These are phyloP conservation scores for Aureobasidium sp. DNA, from an alignment of 2,329 filamentous ascomycete genomes.

Conservation along the genomic window DNA sequence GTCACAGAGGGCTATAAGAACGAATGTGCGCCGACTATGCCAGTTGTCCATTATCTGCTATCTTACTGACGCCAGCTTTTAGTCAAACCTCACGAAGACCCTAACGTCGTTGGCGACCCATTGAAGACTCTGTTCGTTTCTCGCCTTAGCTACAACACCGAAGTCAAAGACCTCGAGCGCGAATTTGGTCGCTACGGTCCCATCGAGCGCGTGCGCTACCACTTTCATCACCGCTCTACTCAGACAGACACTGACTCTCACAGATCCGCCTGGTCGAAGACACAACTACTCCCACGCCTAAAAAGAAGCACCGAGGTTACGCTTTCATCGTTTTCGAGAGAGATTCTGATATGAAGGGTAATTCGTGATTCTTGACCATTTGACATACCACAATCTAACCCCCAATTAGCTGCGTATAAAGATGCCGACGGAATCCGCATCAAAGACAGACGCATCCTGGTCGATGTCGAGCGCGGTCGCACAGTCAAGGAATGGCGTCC, in stretches of 20 bases:
- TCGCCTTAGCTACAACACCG: constrained; percentile 81
- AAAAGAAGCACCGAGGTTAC: constrained; percentile 76
- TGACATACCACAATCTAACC: constrained; percentile 28
- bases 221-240: constrained; percentile 18
- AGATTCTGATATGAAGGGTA: constrained; percentile 98
- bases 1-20: constrained; percentile 56
- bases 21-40: constrained; percentile 19
- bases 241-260: constrained; percentile 17
- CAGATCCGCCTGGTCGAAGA: constrained; percentile 80
- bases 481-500: constrained; percentile 93
- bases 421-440: constrained; percentile 83
- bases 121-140: constrained; percentile 94
- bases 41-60: not conserved
- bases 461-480: constrained; percentile 92
- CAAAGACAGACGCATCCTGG: constrained; percentile 83
- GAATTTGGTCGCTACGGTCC: constrained; percentile 92
- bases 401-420: constrained; percentile 77
- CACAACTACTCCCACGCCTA: constrained; percentile 30
- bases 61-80: not conserved
- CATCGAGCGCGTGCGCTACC: constrained; percentile 71
- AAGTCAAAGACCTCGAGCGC: constrained; percentile 81
- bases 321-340: constrained; percentile 95
- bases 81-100: constrained; percentile 80
- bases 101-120: constrained; percentile 84
- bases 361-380: constrained; percentile 35